These are phyloP conservation scores for Colletotrichum theobromicola DNA, from an alignment of 2,329 filamentous ascomycete species.

Conservation along the genomic window DNA sequence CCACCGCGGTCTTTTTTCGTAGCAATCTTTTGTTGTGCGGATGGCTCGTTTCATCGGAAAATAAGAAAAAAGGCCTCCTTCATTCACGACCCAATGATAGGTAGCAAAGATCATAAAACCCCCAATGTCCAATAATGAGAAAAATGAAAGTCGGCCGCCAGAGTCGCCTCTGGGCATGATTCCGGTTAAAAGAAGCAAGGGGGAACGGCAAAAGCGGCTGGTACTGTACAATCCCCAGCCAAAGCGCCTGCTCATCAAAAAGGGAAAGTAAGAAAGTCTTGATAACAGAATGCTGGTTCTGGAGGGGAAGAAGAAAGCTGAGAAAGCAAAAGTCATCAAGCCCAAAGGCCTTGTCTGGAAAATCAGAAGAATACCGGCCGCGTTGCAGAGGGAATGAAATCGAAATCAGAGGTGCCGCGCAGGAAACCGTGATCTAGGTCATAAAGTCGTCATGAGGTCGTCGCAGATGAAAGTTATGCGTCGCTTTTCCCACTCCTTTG, in stretches of 20 bases:
- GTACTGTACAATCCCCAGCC: constrained; percentile 22
- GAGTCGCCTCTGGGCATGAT: constrained; percentile 12
- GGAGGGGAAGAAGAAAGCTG: neutral
- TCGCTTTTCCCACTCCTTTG: constrained; percentile 25
- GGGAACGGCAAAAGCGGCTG: neutral
- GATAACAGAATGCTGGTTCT: neutral
- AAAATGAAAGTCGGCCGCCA: constrained; percentile 7
- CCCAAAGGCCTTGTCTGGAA: neutral
- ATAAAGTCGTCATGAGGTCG: constrained; percentile 25
- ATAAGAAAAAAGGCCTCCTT: neutral
- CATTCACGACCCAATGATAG: neutral
- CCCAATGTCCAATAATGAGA: neutral
- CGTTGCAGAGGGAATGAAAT: neutral
- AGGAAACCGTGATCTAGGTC: constrained; percentile 23
- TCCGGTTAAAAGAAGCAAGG: neutral
- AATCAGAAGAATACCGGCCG: constrained; percentile 20
- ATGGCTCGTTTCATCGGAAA: neutral
- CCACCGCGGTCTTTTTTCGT: constrained; percentile 1
- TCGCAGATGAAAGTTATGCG: constrained; percentile 25
- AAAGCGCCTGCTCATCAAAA: neutral
- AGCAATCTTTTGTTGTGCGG: constrained; percentile 14
- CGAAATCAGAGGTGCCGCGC: constrained; percentile 20
- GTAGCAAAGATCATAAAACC: neutral
- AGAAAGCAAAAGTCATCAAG: neutral
- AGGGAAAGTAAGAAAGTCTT: neutral